phyloP scores from a whole-genome alignment of 1,284 basidiomycete genomes.

The Microbotryum intermedium region DNA sequence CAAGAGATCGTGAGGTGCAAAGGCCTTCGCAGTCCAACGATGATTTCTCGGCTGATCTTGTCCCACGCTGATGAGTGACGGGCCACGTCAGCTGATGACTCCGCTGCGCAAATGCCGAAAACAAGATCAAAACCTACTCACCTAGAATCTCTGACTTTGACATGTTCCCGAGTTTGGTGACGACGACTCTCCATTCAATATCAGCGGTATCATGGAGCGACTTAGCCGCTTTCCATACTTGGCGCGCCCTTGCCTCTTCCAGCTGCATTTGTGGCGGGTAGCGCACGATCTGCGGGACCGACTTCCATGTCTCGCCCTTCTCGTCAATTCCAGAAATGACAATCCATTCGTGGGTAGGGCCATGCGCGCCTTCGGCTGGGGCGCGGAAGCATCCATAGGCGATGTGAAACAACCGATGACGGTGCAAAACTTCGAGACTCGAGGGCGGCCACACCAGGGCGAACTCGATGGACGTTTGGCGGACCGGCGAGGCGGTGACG shows the following conservation, averaged over 20 bases:
- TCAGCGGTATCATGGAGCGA: slow-evolving; percentile 54
- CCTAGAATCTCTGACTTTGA: slow-evolving; percentile 53
- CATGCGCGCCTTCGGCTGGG: neutral
- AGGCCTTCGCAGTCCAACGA: slow-evolving; percentile 6
- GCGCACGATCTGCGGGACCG: slow-evolving; percentile 15
- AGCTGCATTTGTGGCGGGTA: slow-evolving; percentile 45
- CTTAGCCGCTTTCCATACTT: slow-evolving; percentile 57
- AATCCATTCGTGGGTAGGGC: slow-evolving; percentile 16
- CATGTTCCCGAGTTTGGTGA: slow-evolving; percentile 54
- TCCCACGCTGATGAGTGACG: slow-evolving; percentile 54
- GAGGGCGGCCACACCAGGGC: slow-evolving; percentile 43
- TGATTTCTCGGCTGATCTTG: slow-evolving; percentile 40
- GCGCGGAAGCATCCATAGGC: slow-evolving; percentile 46
- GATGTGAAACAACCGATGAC: slow-evolving; percentile 62
- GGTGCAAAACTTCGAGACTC: slow-evolving; percentile 58
- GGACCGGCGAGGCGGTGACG: slow-evolving; percentile 9
- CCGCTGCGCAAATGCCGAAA: neutral
- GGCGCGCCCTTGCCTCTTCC: slow-evolving; percentile 41
- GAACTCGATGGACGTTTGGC: slow-evolving; percentile 43
- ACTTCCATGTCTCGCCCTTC: slow-evolving; percentile 55
- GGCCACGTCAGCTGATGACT: slow-evolving; percentile 10
- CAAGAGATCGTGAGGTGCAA: slow-evolving; percentile 16
- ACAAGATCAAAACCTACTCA: slow-evolving; percentile 38
- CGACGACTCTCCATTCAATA: slow-evolving; percentile 67
- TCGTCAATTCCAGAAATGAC: slow-evolving; percentile 56